A percentile compares a stretch with the other conserved stretches of the same genome.
Evolutionary conservation across 108 stramenopile species (phyloP).

Genomic region (Cylindrotheca closterium): DNA sequence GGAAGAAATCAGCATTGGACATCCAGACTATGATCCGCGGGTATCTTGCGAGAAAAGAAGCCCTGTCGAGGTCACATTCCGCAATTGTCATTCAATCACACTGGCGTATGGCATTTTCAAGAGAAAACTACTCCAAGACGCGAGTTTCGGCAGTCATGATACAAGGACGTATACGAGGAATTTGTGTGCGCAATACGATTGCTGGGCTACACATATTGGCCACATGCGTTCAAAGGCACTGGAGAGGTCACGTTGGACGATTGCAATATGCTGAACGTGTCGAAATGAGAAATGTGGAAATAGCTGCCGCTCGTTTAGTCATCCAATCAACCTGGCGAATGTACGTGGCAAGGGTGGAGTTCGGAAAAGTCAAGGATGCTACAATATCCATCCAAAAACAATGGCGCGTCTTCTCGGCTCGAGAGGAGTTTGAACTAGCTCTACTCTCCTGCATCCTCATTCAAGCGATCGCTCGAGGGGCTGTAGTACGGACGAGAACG

Average conservation of each 20-base stretch:
- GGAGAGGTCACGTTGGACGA: no score
- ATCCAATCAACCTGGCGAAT: constrained; percentile 4
- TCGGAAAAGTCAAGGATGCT: not conserved
- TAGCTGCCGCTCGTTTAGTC: constrained; percentile 2
- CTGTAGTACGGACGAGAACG: not conserved
- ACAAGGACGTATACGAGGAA: constrained; percentile 5
- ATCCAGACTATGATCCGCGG: not conserved
- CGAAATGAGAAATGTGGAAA: no score
- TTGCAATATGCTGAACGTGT: no score
- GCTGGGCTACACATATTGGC: not conserved
- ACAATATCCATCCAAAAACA: constrained; percentile 9
- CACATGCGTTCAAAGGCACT: constrained; percentile 6
- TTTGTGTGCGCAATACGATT: not conserved
- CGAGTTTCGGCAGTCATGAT: constrained; percentile 6
- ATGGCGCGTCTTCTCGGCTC: constrained; percentile 6
- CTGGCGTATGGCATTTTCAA: not conserved
- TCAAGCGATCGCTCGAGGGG: constrained; percentile 4
- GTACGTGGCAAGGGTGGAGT: not conserved
- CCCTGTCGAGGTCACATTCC: not conserved
- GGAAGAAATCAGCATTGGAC: not conserved
- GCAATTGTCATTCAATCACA: not conserved
- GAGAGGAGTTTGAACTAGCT: not conserved
- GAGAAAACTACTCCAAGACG: not conserved
- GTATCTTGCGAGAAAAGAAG: not conserved
- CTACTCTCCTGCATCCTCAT: not conserved